Evolutionary conservation across 768 basidiomycete genomes (phyloP), one percentile per base, ranked within the genome.

Genomic region (Macrolepiota dolichaula): DNA sequence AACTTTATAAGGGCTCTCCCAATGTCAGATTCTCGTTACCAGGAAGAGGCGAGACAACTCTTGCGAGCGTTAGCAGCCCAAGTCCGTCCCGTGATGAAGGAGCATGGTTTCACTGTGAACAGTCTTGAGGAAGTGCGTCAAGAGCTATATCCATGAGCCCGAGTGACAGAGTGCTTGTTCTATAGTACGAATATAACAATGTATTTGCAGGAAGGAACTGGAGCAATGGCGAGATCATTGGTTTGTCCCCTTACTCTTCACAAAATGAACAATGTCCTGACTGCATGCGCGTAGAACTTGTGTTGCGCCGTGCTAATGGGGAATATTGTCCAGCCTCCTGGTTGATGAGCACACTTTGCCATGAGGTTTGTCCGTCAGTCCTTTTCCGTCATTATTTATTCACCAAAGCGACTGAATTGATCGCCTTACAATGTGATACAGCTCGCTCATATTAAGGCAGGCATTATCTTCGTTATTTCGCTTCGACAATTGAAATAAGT

Each of bases 161-260:
- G 6, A 29, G 6, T 55, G 19, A 22, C 22, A 51, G 27, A 50
- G 7, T 7, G 7, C 46, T 57, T 47, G 51, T 47, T 4, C 17
- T 66, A 32, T 49, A 93, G 91, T 93, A 94, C 65, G 87, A 92
- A 68, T 81, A 84, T 67, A 94, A 94, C 68, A 67, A 65, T 13
- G 89, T 94, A 5, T 94, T 94, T 71, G 83, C 86, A 4, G 92
- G 92, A 1, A 79, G 92, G 51, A 94, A 93, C 69, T 94, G 92
- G 92, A 91, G 92, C 65, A 79, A 78, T 59, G 92, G 92, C 2
- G 92, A 94, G 72, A 87, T 85, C 10, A 75, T 94, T 60, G 91
- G 91, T 89, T 63, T 22, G 72, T 65, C 15, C 24, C 10, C 35
- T 27, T 54, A 15, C 22, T 35, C 37, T 25, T 29, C 13, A 56